These are phyloP conservation scores for Tricholoma bakamatsutake DNA, from an alignment of 768 basidiomycete genomes.

Conservation along the genomic window DNA sequence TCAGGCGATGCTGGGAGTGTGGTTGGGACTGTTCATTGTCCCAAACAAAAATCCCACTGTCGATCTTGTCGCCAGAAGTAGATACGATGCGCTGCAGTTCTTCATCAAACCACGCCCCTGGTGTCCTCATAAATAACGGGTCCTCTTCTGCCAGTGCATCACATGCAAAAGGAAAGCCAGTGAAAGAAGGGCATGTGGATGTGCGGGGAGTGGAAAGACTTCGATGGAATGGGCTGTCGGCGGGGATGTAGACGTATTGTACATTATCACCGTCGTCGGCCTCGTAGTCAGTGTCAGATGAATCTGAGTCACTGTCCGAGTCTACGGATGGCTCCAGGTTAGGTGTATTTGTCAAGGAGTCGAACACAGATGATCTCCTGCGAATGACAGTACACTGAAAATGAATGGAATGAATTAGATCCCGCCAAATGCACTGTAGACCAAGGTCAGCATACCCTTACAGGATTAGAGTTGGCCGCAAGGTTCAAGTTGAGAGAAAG, in stretches of 20 bases:
- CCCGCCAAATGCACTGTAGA: not conserved
- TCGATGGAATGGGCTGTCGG: constrained; percentile 33
- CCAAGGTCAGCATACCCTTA: not conserved
- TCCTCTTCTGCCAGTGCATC: constrained; percentile 20
- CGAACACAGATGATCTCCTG: constrained; percentile 5
- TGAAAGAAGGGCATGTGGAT: constrained; percentile 23
- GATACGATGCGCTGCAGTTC: not conserved
- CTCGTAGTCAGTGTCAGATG: constrained; percentile 3
- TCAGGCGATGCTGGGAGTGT: not conserved
- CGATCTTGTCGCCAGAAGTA: not conserved
- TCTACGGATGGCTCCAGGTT: constrained; percentile 11
- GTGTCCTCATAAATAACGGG: constrained; percentile 8
- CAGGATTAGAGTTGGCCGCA: not conserved
- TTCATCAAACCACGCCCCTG: constrained; percentile 5
- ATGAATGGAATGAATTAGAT: not conserved
- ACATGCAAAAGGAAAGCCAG: constrained; percentile 18
- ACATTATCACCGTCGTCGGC: constrained; percentile 18
- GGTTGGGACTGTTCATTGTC: not conserved
- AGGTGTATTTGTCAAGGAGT: constrained; percentile 13
- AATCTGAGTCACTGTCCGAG: constrained; percentile 9
- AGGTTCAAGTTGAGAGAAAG: constrained; percentile 8
- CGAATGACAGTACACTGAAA: constrained; percentile 2
- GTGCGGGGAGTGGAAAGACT: constrained; percentile 22
- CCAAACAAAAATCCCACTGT: constrained; percentile 3
- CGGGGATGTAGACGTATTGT: constrained; percentile 35